Evolutionary conservation across 2,329 filamentous ascomycete species (phyloP).

Genomic region (Calonectria henricotiae): DNA sequence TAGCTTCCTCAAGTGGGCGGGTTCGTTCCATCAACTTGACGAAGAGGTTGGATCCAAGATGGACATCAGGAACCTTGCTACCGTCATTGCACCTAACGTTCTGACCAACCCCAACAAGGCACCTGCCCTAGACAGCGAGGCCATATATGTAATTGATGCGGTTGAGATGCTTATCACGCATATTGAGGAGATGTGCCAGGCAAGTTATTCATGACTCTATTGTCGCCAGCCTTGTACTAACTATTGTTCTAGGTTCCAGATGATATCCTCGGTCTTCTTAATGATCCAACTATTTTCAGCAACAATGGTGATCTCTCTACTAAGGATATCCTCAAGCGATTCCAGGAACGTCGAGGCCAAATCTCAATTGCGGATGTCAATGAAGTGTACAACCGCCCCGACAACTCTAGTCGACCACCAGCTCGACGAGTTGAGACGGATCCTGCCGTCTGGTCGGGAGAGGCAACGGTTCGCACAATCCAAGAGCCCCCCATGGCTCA

Average conservation of each 20-base stretch:
- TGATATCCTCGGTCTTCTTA: conserved; percentile 88
- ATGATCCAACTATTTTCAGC: conserved; percentile 87
- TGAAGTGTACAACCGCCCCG: conserved; percentile 72
- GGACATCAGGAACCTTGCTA: conserved; percentile 97
- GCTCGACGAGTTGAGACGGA: conserved; percentile 87
- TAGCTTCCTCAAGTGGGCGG: conserved; percentile 96
- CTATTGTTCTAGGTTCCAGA: conserved; percentile 82
- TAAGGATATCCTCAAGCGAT: conserved; percentile 96
- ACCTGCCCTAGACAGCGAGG: conserved; percentile 84
- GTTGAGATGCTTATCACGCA: conserved; percentile 92
- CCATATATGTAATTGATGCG: conserved; percentile 93
- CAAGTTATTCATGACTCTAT: conserved; percentile 64
- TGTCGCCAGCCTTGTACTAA: conserved; percentile 38
- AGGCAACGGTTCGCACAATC: conserved; percentile 87
- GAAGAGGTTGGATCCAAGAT: conserved; percentile 98
- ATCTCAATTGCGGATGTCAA: conserved; percentile 75
- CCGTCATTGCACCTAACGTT: conserved; percentile 97
- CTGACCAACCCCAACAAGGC: conserved; percentile 81
- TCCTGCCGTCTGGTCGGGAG: conserved; percentile 85
- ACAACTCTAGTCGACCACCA: conserved; percentile 71
- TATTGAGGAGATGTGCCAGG: conserved; percentile 98
- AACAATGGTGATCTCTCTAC: conserved; percentile 90
- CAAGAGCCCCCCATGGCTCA: conserved; percentile 70
- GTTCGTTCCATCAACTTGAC: conserved; percentile 96
- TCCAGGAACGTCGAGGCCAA: conserved; percentile 81